phyloP scores from a whole-genome alignment of 1,284 basidiomycete genomes.

The Phellopilus nigrolimitatus region DNA sequence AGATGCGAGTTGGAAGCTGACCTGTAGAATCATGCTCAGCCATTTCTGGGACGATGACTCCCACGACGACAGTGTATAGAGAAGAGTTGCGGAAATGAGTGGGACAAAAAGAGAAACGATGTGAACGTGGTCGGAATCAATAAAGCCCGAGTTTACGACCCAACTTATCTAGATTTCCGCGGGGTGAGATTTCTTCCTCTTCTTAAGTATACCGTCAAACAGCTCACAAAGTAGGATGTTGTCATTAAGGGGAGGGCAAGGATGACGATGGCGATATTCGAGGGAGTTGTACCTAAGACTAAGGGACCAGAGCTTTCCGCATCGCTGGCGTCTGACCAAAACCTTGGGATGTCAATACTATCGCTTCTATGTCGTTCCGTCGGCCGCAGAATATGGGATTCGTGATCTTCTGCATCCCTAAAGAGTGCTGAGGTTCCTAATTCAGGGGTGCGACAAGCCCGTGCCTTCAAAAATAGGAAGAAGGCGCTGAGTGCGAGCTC shows the following conservation, averaged over 20 bases:
- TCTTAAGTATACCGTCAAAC: not conserved
- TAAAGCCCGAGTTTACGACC: conserved; percentile 5
- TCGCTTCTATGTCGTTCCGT: not conserved
- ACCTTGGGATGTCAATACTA: not conserved
- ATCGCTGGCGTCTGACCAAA: not conserved
- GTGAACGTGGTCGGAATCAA: conserved; percentile 19
- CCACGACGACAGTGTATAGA: conserved; percentile 15
- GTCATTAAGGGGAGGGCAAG: conserved; percentile 1
- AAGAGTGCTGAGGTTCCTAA: no score
- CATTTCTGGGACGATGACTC: conserved; percentile 20
- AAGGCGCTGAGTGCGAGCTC: no score
- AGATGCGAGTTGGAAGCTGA: conserved; percentile 10
- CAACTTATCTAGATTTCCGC: not conserved
- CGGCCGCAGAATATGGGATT: no score
- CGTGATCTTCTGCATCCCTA: no score
- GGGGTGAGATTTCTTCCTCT: not conserved
- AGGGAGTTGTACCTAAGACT: not conserved
- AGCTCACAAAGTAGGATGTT: conserved; percentile 12
- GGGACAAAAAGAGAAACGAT: conserved; percentile 20
- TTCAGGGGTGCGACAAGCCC: no score
- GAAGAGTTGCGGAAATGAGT: conserved; percentile 17
- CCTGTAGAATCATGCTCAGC: conserved; percentile 26
- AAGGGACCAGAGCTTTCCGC: not conserved
- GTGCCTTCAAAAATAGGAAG: no score
- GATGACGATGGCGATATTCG: conserved; percentile 9